Conservation (phyloP, 2,329 filamentous ascomycete genomes). For the Fusarium robinianum region DNA sequence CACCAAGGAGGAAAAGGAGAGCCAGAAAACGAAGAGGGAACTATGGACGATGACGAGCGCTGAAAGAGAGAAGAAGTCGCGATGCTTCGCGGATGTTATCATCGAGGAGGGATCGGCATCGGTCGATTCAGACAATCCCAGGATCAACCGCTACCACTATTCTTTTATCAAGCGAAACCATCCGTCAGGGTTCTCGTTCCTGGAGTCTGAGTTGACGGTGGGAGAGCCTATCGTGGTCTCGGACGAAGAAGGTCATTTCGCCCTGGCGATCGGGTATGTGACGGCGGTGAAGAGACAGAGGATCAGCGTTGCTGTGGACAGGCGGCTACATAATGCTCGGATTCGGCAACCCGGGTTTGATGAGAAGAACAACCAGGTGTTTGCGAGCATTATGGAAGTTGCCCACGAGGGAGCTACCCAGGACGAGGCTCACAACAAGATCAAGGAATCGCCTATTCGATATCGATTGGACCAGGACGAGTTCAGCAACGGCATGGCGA, state of each 20-base stretch:
- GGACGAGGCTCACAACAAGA: conserved; percentile 56
- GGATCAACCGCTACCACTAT: conserved; percentile 92
- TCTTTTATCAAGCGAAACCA: conserved; percentile 74
- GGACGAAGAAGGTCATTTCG: conserved; percentile 93
- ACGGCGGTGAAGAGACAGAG: conserved; percentile 73
- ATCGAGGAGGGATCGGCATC: conserved; percentile 77
- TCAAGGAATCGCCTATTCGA: conserved; percentile 59
- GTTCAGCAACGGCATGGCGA: conserved; percentile 97
- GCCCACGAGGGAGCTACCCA: conserved; percentile 56
- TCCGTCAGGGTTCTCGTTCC: conserved; percentile 73
- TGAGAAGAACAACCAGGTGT: conserved; percentile 76
- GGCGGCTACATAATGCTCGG: conserved; percentile 84
- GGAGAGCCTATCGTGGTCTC: conserved; percentile 97
- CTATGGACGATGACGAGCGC: conserved; percentile 94
- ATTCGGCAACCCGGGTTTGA: conserved; percentile 78
- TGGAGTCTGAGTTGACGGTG: conserved; percentile 83
- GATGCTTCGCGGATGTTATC: conserved; percentile 87
- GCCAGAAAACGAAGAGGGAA: conserved; percentile 83
- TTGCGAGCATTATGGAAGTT: conserved; percentile 90
- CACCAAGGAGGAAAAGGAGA: conserved; percentile 91
- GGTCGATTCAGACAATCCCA: conserved; percentile 71
- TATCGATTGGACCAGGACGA: conserved; percentile 97
- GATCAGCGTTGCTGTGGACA: conserved; percentile 88
- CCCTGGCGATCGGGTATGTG: conserved; percentile 89
- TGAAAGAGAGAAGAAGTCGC: conserved; percentile 84